These are phyloP conservation scores for Fraxinus nigra DNA, from an alignment of 305 asterid species.

Conservation along the genomic window DNA sequence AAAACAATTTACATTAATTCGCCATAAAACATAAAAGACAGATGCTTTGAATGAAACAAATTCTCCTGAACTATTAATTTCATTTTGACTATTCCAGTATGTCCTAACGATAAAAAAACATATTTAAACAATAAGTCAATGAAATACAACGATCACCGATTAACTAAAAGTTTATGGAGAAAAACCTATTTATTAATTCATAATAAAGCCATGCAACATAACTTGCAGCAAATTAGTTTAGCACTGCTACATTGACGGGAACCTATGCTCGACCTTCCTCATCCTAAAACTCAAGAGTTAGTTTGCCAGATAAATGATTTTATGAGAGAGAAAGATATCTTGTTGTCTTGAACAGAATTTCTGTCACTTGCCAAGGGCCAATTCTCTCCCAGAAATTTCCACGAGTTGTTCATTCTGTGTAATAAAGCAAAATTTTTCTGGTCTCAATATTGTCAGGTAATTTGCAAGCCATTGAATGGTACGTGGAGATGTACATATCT, in stretches of 20 bases:
- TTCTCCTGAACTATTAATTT: not conserved
- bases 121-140: not conserved
- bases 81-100: not conserved
- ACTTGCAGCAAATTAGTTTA: not conserved
- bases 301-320: not conserved
- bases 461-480: not conserved
- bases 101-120: not conserved
- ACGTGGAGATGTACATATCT: not conserved
- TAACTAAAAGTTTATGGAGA: not conserved
- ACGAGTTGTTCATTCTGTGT: not conserved
- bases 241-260: not conserved
- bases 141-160: not conserved
- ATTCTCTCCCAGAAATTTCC: not conserved
- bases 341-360: not conserved
- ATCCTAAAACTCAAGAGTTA: not conserved
- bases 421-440: not conserved
- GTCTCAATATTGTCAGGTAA: not conserved
- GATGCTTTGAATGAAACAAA: not conserved
- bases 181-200: not conserved
- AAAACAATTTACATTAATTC: not conserved
- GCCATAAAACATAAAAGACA: not conserved
- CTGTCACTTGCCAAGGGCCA: not conserved
- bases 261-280: not conserved
- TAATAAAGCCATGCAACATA: not conserved
- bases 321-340: not conserved